Base-by-base conservation (phyloP, 768 basidiomycete genomes). In the Leucosporidium yakuticum region DNA sequence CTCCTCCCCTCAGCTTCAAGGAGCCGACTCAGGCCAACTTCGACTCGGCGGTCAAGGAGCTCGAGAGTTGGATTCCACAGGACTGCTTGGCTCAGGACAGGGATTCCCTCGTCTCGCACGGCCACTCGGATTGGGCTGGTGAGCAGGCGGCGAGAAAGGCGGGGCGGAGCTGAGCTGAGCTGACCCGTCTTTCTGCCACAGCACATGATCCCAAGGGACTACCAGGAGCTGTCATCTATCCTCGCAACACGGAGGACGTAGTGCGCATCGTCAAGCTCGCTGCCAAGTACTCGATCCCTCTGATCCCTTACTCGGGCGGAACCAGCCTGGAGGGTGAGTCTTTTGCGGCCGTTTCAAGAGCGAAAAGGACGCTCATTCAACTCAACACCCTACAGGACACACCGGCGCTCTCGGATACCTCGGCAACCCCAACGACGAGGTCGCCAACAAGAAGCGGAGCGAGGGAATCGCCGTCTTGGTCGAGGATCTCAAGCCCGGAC, bases 281-380 rank as follows among this genome's bases (percentile, higher is more conserved):
- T 0, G 81, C 84, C 55, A 86, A 86, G 76, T 87, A 86, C 77
- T 81, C 81, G 57, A 81, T 95, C 44, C 92, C 93, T 4, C 82
- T 95, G 32, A 85, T 85, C 21, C 85, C 91, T 4, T 93, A 87
- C 74, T 86, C 88, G 58, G 92, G 91, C 2, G 91, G 89, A 17
- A 95, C 91, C 0, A 88, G 87, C 74, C 82, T 94, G n/a, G 92
- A 95, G 77, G 91, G 90, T 0, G 88, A 92, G 79, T 89, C 86
- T 60, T 51, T 62, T 6, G 29, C 25, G 7, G n/a, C 15, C 27
- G 0, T 49, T 15, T 7, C 31, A 4, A 8, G 2, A 8, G 20
- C 11, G 8, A 20, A 19, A 34, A 12, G 23, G 25, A 23, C 27
- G 21, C 57, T 49, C 7, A 27, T 2, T n/a, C n/a, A 29, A 49